Evolutionary conservation across 495 filamentous ascomycete species (phyloP).

Genomic region (Lichenothelia convexa): DNA sequence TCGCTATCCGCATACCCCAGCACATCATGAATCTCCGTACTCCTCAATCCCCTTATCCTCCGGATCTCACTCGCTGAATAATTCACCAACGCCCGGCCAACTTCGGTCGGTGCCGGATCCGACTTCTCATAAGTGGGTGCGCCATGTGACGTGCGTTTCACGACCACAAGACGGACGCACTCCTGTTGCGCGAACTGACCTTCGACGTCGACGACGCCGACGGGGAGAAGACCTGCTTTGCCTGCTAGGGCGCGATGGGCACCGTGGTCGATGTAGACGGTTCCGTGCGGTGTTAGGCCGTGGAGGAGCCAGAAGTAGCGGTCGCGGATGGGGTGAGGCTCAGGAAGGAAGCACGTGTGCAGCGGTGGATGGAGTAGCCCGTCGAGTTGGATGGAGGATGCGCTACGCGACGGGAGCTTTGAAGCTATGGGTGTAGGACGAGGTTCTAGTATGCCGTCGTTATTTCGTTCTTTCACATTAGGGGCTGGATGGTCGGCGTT

Average conservation of each 20-base stretch:
- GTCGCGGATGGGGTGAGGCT: slow-evolving; percentile 70
- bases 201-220: slow-evolving; percentile 74
- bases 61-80: slow-evolving; percentile 71
- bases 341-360: slow-evolving; percentile 85
- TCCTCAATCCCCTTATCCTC: slow-evolving; percentile 68
- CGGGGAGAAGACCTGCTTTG: slow-evolving; percentile 81
- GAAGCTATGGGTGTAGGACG: neutral
- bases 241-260: slow-evolving; percentile 58
- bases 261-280: slow-evolving; percentile 76
- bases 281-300: slow-evolving; percentile 81
- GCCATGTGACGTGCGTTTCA: slow-evolving; percentile 30
- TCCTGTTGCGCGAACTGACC: slow-evolving; percentile 83
- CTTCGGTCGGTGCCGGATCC: slow-evolving; percentile 29
- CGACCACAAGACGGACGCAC: slow-evolving; percentile 67
- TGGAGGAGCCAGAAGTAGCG: slow-evolving; percentile 94
- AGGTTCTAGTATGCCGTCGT: neutral
- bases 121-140: slow-evolving; percentile 22
- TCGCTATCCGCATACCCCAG: slow-evolving; percentile 88
- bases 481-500: neutral
- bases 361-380: slow-evolving; percentile 33
- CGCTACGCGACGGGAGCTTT: slow-evolving; percentile 2
- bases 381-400: slow-evolving; percentile 5
- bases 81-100: slow-evolving; percentile 84
- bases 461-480: slow-evolving; percentile 3
- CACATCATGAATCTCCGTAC: slow-evolving; percentile 54